These are phyloP conservation scores for Vanrija humicola DNA, from an alignment of 1,284 basidiomycete species.

Conservation along the genomic window DNA sequence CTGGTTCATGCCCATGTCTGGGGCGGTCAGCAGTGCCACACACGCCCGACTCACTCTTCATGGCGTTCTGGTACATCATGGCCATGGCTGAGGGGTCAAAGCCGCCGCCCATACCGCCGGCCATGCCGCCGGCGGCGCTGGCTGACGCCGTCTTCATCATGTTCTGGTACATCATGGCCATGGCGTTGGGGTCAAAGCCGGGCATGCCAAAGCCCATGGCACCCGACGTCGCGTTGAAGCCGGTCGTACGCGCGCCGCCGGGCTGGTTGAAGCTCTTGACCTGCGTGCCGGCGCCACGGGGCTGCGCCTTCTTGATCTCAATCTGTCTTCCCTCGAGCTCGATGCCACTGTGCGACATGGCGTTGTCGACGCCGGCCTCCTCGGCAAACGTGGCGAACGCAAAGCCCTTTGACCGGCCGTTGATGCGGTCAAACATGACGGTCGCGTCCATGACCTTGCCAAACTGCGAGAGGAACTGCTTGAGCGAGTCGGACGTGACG, in stretches of 20 bases:
- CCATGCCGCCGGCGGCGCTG: no score
- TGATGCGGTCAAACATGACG: slow-evolving; percentile 98
- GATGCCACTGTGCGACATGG: slow-evolving; percentile 77
- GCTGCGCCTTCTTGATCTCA: slow-evolving; percentile 90
- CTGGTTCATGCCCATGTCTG: slow-evolving; percentile 37
- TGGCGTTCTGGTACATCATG: slow-evolving; percentile 56
- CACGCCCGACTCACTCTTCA: slow-evolving; percentile 28
- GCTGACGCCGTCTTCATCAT: slow-evolving; percentile 49
- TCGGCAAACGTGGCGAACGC: slow-evolving; percentile 93
- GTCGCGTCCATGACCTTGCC: slow-evolving; percentile 95
- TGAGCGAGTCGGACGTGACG: slow-evolving; percentile 90
- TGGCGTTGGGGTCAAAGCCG: slow-evolving; percentile 53
- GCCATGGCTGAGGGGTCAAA: slow-evolving; percentile 53
- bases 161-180: slow-evolving; percentile 56
- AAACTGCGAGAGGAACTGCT: slow-evolving; percentile 80
- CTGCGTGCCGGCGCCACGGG: slow-evolving; percentile 54
- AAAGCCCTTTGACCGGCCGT: slow-evolving; percentile 91
- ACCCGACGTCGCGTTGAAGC: slow-evolving; percentile 17
- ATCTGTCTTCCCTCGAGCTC: slow-evolving; percentile 92
- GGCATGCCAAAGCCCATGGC: slow-evolving; percentile 33
- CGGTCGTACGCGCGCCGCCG: slow-evolving; percentile 20
- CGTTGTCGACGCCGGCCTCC: slow-evolving; percentile 76
- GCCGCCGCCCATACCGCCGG: background rate
- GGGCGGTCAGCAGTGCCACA: background rate
- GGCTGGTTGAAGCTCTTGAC: slow-evolving; percentile 41